Evolutionary conservation across 371 early-diverging fungal genomes (phyloP), one percentile per base, ranked within the genome.

Genomic region (Mortierella sp.): DNA sequence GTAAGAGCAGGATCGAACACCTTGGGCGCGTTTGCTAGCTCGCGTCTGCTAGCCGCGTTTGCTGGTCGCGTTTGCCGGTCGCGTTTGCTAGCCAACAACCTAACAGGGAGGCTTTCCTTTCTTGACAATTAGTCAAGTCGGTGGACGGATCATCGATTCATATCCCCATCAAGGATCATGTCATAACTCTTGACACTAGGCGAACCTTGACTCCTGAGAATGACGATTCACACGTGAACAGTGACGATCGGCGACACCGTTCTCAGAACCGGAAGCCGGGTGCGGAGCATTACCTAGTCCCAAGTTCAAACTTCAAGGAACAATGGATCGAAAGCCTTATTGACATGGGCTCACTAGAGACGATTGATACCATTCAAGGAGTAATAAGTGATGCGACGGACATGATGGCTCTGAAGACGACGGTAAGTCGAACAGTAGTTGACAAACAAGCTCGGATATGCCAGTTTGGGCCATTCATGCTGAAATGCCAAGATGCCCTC

Each of bases 361-460:
- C 54, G 12, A 47, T 63, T n/a, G 64, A 63, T 31, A 60, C 68
- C 8, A 64, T 67, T 2, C 31, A 57, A 2, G 76, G 76, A 0
- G 53, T 53, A 5, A 24, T 74, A 17, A 68, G 46, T n/a, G 68
- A 74, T 19, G 49, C 43, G 3, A 46, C 46, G 17, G 54, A 67
- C 31, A 28, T 74, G 2, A 43, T 74, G 60, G 76, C 19, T 21
- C 46, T 74, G 22, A 74, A 63, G 19, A 74, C 68, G 0, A 60
- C 63, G 31, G 74, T 74, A 60, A 43, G 54, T 19, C 25, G 7
- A 43, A 19, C 21, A 4, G 10, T 29, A 40, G 8, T 8, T 43
- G n/a, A n/a, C n/a, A n/a, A n/a, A n/a, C n/a, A n/a, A n/a, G n/a
- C n/a, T n/a, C n/a, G n/a, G n/a, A n/a, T n/a, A n/a, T n/a, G n/a